Evolutionary conservation across 73 alveolate genomes (phyloP), one percentile per base, ranked within the genome.

Genomic region (Durusdinium trenchii): DNA sequence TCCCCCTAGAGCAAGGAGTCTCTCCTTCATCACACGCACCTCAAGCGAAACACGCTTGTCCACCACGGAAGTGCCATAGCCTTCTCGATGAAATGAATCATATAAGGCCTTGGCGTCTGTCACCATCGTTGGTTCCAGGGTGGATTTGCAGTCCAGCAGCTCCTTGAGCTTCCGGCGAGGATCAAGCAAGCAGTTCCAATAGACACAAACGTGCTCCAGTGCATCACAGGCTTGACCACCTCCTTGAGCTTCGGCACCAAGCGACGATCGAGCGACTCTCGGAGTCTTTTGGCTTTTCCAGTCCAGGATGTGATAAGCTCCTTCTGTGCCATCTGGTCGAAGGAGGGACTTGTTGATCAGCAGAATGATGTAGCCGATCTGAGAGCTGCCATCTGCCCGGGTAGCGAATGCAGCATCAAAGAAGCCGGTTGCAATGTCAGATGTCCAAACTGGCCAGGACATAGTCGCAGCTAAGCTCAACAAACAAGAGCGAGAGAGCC

Each of bases 371-470:
- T n/a, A n/a, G n/a, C n/a, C n/a, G n/a, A n/a, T n/a, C n/a, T n/a
- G n/a, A n/a, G n/a, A n/a, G n/a, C n/a, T n/a, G n/a, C n/a, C n/a
- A n/a, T n/a, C n/a, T n/a, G n/a, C n/a, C n/a, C n/a, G n/a, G n/a
- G n/a, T n/a, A n/a, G n/a, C n/a, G n/a, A n/a, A n/a, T n/a, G n/a
- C n/a, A n/a, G n/a, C n/a, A n/a, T n/a, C n/a, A n/a, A n/a, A n/a
- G n/a, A n/a, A n/a, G n/a, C n/a, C 84, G 18, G 84, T 73, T n/a
- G 84, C 84, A 0, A 73, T 51, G 40, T 73, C 84, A 30, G 87
- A 54, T 0, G 38, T 12, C 87, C 87, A 43, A 45, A 18, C 38
- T 10, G 32, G 0, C 87, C 87, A 76, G 0, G 43, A 14, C 12
- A 42, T 36, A 40, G 45, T 36, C 0, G 87, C 43, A 1, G 61